phyloP scores from a whole-genome alignment of 495 filamentous ascomycete genomes.

The Hypoxylon crocopeplum region DNA sequence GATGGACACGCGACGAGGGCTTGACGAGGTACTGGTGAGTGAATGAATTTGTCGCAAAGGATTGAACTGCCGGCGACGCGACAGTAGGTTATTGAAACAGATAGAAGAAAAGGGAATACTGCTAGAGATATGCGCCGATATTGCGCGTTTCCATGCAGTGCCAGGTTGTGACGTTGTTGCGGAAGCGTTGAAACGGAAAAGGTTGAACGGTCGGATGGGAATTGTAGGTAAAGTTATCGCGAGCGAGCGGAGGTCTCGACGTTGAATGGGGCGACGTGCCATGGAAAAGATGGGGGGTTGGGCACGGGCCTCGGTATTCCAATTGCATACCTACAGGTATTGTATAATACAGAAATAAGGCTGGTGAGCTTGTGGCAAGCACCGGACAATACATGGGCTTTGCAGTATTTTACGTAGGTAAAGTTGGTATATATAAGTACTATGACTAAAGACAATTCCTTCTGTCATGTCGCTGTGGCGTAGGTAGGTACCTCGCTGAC shows the following conservation, averaged over 20 bases:
- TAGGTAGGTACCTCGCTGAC: too few species aligned
- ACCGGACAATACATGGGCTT: too few species aligned
- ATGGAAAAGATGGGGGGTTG: not conserved
- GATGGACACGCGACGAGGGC: not conserved
- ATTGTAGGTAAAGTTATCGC: not conserved
- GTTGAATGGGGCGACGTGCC: constrained; percentile 3
- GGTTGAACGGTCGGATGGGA: not conserved
- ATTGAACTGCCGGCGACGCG: constrained; percentile 1
- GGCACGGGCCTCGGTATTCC: not conserved
- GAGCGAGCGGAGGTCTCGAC: constrained; percentile 11
- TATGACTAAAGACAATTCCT: too few species aligned
- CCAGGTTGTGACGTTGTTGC: constrained; percentile 8
- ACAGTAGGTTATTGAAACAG: too few species aligned
- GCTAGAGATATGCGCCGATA: not conserved
- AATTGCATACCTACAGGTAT: too few species aligned
- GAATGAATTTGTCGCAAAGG: constrained; percentile 3
- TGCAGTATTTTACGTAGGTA: too few species aligned
- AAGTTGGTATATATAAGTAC: too few species aligned
- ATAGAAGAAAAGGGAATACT: too few species aligned
- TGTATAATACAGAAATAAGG: too few species aligned
- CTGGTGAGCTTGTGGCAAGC: too few species aligned
- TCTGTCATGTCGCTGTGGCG: not conserved
- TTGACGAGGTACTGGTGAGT: not conserved
- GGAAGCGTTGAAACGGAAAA: constrained; percentile 1
- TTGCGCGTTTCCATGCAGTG: too few species aligned